These are phyloP conservation scores for Phaseolus coccineus DNA, from an alignment of 331 rosid genomes.

Conservation along the genomic window DNA sequence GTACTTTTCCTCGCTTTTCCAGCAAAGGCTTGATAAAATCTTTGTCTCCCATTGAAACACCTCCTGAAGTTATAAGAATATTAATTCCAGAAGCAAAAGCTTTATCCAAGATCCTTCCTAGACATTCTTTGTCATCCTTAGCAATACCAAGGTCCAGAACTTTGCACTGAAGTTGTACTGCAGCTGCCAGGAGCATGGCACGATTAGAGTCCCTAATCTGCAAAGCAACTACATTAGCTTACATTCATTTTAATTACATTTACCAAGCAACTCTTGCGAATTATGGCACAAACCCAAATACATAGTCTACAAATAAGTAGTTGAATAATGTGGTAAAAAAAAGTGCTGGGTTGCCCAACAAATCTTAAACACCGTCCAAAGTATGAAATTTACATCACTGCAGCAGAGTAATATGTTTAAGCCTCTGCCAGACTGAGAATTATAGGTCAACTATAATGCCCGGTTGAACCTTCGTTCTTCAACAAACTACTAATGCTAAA, in stretches of 20 bases:
- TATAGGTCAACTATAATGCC: slow-evolving; percentile 1
- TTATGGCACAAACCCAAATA: slow-evolving; percentile 30
- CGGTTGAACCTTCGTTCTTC: slow-evolving; percentile 7
- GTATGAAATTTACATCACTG: slow-evolving; percentile 4
- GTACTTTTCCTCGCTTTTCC: slow-evolving; percentile 70
- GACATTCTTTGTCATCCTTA: slow-evolving; percentile 79
- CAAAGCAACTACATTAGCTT: slow-evolving; percentile 48
- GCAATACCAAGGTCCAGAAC: slow-evolving; percentile 84
- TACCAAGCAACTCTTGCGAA: slow-evolving; percentile 25
- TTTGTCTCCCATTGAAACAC: slow-evolving; percentile 98
- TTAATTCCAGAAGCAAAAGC: slow-evolving; percentile 79
- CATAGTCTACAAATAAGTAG: slow-evolving; percentile 24
- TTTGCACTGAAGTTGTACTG: slow-evolving; percentile 76
- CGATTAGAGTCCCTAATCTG: slow-evolving; percentile 98
- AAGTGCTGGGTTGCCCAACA: slow-evolving; percentile 2
- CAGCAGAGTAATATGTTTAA: not conserved
- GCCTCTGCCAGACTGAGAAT: slow-evolving; percentile 10
- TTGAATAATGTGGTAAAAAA: not conserved
- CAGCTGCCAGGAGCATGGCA: slow-evolving; percentile 90
- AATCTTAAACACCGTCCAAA: not conserved
- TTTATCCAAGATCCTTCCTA: slow-evolving; percentile 69
- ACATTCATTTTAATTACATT: slow-evolving; percentile 24
- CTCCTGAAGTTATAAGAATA: slow-evolving; percentile 93
- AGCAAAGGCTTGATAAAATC: slow-evolving; percentile 90
- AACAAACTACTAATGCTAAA: not conserved